Evolutionary conservation across 768 basidiomycete species (phyloP).

Genomic region (Suillus cothurnatus): DNA sequence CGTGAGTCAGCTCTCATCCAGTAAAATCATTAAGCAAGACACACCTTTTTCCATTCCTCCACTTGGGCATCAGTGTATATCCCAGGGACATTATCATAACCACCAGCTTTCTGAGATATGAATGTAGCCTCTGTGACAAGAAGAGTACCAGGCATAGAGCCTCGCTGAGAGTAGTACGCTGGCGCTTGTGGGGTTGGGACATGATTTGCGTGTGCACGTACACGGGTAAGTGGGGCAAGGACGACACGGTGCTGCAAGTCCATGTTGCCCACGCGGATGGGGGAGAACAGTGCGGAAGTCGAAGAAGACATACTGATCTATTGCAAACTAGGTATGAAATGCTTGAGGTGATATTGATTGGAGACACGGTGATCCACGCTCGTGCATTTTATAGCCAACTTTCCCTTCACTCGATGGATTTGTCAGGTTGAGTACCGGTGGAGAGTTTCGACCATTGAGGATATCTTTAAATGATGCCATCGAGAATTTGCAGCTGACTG

Average conservation of each 20-base stretch:
- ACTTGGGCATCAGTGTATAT: slow-evolving; percentile 66
- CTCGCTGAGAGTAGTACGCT: slow-evolving; percentile 54
- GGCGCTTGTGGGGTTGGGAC: slow-evolving; percentile 40
- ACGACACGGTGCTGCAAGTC: slow-evolving; percentile 52
- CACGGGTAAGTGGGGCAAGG: slow-evolving; percentile 55
- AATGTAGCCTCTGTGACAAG: slow-evolving; percentile 60
- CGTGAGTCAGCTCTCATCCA: neutral
- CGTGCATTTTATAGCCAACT: neutral
- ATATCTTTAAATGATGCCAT: too few species aligned
- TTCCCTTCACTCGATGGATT: neutral
- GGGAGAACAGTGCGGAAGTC: slow-evolving; percentile 42
- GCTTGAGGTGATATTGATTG: too few species aligned
- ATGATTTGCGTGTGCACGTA: slow-evolving; percentile 38
- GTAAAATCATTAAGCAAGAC: neutral
- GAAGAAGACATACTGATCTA: neutral
- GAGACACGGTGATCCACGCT: neutral
- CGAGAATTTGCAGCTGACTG: too few species aligned
- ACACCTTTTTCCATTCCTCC: slow-evolving; percentile 48
- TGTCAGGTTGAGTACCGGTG: neutral
- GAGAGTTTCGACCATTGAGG: too few species aligned
- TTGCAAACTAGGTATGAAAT: neutral
- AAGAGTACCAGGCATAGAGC: slow-evolving; percentile 49
- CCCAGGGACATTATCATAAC: slow-evolving; percentile 55
- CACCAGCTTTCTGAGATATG: slow-evolving; percentile 52
- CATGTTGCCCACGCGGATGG: slow-evolving; percentile 45